Percentiles rank a stretch among this genome's conserved stretches.
Conservation (phyloP, 164 flowering plant genomes). For the Echeveria elegans region DNA sequence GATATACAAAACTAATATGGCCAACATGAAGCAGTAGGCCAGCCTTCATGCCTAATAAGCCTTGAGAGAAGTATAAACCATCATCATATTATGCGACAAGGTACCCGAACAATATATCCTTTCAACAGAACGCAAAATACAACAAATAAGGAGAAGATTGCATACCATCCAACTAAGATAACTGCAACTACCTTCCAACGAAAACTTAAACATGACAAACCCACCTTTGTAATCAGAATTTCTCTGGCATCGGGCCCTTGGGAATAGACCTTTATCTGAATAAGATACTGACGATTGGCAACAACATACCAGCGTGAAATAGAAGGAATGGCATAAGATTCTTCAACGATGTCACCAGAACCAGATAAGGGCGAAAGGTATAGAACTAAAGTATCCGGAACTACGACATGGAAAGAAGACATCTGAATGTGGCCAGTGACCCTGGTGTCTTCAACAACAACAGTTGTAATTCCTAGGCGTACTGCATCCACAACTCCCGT, state of each 20-base stretch:
- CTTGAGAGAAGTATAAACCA: neutral
- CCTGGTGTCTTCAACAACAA: conserved; percentile 73
- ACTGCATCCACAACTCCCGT: conserved; percentile 51
- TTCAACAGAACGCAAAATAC: conserved; percentile 16
- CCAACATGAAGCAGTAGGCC: neutral
- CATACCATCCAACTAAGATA: conserved; percentile 35
- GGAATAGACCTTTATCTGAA: conserved; percentile 63
- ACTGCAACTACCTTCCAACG: conserved; percentile 25
- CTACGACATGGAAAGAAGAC: conserved; percentile 75
- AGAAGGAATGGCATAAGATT: conserved; percentile 35
- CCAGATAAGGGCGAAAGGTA: conserved; percentile 49
- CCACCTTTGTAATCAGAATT: conserved; percentile 70
- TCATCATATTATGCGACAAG: too few species aligned
- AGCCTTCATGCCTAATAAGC: neutral
- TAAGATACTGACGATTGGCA: conserved; percentile 53
- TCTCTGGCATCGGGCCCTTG: conserved; percentile 46
- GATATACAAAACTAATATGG: neutral
- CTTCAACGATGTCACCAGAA: conserved; percentile 50
- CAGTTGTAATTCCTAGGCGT: conserved; percentile 55
- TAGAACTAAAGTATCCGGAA: conserved; percentile 53
- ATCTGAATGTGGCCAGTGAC: conserved; percentile 71
- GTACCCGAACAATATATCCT: neutral
- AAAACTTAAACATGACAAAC: neutral
- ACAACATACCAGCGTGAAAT: conserved; percentile 55
- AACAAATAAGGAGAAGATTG: conserved; percentile 68